These are phyloP conservation scores for Cadophora malorum DNA, from an alignment of 2,329 filamentous ascomycete species.

Conservation along the genomic window DNA sequence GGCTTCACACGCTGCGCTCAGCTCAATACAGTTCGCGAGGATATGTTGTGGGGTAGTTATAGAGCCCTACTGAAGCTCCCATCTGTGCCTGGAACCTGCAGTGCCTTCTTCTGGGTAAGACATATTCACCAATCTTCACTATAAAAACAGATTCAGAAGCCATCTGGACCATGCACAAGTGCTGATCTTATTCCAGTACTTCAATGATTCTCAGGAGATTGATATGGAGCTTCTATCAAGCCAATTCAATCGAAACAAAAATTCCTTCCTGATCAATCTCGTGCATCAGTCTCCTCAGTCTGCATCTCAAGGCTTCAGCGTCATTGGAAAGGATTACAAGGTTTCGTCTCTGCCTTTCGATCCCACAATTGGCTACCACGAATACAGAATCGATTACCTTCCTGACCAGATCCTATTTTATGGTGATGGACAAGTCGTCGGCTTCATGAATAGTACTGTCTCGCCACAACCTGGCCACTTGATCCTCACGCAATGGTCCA, in stretches of 20 bases:
- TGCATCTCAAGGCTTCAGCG: slow-evolving; percentile 65
- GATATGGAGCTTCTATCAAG: slow-evolving; percentile 80
- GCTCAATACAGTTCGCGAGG: slow-evolving; percentile 63
- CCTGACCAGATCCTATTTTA: slow-evolving; percentile 70
- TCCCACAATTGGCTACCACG: slow-evolving; percentile 70
- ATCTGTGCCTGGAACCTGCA: slow-evolving; percentile 62
- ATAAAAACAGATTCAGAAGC: neutral
- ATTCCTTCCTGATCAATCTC: slow-evolving; percentile 69
- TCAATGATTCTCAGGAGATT: slow-evolving; percentile 80
- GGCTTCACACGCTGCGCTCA: slow-evolving; percentile 68
- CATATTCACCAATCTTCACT: neutral
- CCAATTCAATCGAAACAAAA: slow-evolving; percentile 60
- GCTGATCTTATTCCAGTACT: slow-evolving; percentile 59
- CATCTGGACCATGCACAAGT: neutral
- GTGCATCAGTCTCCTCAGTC: slow-evolving; percentile 75
- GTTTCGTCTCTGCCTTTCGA: slow-evolving; percentile 68
- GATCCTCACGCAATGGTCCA: slow-evolving; percentile 79
- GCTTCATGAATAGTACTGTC: slow-evolving; percentile 61
- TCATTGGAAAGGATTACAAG: slow-evolving; percentile 63
- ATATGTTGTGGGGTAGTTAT: slow-evolving; percentile 75
- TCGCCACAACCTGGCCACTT: slow-evolving; percentile 69
- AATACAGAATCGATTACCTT: slow-evolving; percentile 81
- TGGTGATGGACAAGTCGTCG: slow-evolving; percentile 65
- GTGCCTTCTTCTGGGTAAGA: slow-evolving; percentile 79
- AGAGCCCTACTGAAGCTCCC: slow-evolving; percentile 67